A percentile compares a stretch with the other conserved stretches of the same genome.
Evolutionary conservation across 139 green algal species (phyloP).

Genomic region (Asterochloris erici): DNA sequence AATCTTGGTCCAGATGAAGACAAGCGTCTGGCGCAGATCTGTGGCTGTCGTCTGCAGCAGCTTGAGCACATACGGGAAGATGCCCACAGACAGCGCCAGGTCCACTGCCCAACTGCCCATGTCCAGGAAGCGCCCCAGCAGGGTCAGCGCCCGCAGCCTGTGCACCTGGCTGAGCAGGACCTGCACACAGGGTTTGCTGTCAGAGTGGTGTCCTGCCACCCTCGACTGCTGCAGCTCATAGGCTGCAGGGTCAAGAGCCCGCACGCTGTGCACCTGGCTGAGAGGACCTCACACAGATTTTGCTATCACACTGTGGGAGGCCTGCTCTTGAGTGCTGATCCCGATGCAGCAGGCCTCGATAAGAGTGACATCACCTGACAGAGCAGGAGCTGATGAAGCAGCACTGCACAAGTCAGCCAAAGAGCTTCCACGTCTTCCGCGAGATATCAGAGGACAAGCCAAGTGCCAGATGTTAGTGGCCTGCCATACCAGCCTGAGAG

Average conservation of each 20-base stretch:
- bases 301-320: neutral
- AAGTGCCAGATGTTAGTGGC: too few species aligned
- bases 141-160: slow-evolving; percentile 86
- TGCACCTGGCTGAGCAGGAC: slow-evolving; percentile 96
- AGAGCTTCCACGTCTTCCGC: too few species aligned
- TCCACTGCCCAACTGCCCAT: slow-evolving; percentile 97
- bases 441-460: too few species aligned
- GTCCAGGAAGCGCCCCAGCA: slow-evolving; percentile 96
- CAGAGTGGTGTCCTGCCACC: too few species aligned
- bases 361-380: too few species aligned
- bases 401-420: too few species aligned
- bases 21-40: slow-evolving; percentile 90
- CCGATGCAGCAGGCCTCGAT: too few species aligned
- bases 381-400: too few species aligned
- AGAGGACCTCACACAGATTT: slow-evolving; percentile 78
- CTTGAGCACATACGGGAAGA: slow-evolving; percentile 99
- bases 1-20: slow-evolving; percentile 99
- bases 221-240: neutral
- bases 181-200: slow-evolving; percentile 32
- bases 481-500: neutral
- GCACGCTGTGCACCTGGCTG: slow-evolving; percentile 89
- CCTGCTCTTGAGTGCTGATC: too few species aligned
- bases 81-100: slow-evolving; percentile 93
- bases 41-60: slow-evolving; percentile 94
- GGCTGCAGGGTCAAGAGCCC: slow-evolving; percentile 38